A percentile compares a stretch with the other conserved stretches of the same genome.
These are phyloP conservation scores for Zymoseptoria pseudotritici DNA, from an alignment of 2,329 filamentous ascomycete species.

Conservation along the genomic window DNA sequence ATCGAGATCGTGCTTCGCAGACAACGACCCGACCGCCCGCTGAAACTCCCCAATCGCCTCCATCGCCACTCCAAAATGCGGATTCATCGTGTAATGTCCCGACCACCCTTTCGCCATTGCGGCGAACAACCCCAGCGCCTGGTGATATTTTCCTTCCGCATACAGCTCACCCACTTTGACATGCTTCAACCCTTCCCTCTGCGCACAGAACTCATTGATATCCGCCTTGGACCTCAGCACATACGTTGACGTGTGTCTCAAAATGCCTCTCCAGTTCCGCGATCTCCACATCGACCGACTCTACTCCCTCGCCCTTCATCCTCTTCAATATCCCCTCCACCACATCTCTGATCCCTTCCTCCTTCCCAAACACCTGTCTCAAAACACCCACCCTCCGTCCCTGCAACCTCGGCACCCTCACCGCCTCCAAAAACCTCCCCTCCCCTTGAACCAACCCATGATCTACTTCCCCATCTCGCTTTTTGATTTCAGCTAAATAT, in stretches of 20 bases:
- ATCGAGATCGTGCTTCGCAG: constrained; percentile 27
- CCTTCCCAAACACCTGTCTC: constrained; percentile 16
- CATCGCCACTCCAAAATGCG: constrained; percentile 23
- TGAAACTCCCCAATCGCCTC: constrained; percentile 24
- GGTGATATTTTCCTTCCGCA: constrained; percentile 13
- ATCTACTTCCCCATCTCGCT: too few species aligned
- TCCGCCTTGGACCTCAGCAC: constrained; percentile 19
- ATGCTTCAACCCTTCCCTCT: constrained; percentile 13
- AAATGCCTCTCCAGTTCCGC: constrained; percentile 16
- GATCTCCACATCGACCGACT: constrained; percentile 21
- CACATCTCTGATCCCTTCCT: constrained; percentile 14
- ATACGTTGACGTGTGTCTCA: constrained; percentile 13
- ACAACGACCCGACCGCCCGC: constrained; percentile 24
- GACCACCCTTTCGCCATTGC: constrained; percentile 17
- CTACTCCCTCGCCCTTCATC: constrained; percentile 12
- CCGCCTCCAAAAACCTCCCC: constrained; percentile 12
- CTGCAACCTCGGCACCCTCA: constrained; percentile 10
- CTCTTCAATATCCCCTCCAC: constrained; percentile 10
- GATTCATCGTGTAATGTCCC: constrained; percentile 22
- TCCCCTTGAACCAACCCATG: constrained; percentile 4
- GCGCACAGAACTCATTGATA: constrained; percentile 21
- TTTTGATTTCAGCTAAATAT: too few species aligned
- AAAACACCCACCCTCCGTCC: constrained; percentile 20
- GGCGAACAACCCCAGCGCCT: constrained; percentile 18
- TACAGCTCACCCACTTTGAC: constrained; percentile 20